Conservation (phyloP, 2,329 filamentous ascomycete species). For the Stagonosporopsis tanaceti region DNA sequence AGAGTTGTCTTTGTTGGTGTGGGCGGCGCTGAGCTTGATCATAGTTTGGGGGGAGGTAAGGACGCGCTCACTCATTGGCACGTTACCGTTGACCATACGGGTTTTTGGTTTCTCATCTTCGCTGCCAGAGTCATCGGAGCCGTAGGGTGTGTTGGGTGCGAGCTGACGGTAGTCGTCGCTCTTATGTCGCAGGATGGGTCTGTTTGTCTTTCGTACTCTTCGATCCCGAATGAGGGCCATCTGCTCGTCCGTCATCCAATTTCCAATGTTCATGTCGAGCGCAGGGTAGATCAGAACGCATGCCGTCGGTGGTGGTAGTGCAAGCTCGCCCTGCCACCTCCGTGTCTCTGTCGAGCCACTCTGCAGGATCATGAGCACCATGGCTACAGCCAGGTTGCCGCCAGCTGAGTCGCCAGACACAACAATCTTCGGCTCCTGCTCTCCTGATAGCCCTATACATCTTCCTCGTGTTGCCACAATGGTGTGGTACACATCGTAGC, state of each 20-base stretch:
- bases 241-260: slow-evolving; percentile 99
- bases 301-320: slow-evolving; percentile 79
- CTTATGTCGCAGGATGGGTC: slow-evolving; percentile 80
- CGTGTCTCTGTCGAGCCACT: slow-evolving; percentile 66
- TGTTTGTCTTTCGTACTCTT: slow-evolving; percentile 78
- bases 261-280: slow-evolving; percentile 96
- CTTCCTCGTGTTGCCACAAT: slow-evolving; percentile 75
- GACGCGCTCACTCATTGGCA: slow-evolving; percentile 33
- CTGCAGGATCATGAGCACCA: slow-evolving; percentile 89
- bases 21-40: slow-evolving; percentile 50
- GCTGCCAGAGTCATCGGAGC: slow-evolving; percentile 76
- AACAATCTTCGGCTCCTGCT: slow-evolving; percentile 70
- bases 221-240: slow-evolving; percentile 92
- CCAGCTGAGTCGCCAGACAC: slow-evolving; percentile 83
- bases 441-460: slow-evolving; percentile 77
- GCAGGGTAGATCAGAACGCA: slow-evolving; percentile 88
- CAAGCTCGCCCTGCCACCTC: slow-evolving; percentile 63
- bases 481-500: slow-evolving; percentile 82
- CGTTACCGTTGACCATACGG: slow-evolving; percentile 18
- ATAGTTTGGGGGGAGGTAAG: slow-evolving; percentile 46
- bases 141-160: slow-evolving; percentile 80
- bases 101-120: slow-evolving; percentile 38
- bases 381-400: slow-evolving; percentile 80
- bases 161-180: slow-evolving; percentile 87
- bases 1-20: slow-evolving; percentile 43